Base-by-base conservation (phyloP, 371 early-diverging fungal species). In the Synchytrium microbalum region DNA sequence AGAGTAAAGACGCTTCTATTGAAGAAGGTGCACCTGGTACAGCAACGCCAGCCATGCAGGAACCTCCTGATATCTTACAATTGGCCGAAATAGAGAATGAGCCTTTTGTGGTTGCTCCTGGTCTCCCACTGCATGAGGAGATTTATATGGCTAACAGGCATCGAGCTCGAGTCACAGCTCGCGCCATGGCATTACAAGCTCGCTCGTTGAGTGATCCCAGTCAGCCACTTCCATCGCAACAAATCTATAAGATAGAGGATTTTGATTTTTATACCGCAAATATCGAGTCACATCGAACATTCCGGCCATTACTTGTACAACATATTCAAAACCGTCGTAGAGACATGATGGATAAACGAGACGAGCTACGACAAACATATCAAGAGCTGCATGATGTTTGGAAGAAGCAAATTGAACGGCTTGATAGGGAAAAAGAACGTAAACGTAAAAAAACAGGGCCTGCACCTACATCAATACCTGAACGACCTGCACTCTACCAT, bases 391-490 rank as follows among this genome's bases (percentile, higher is more conserved):
- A 61, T 3, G 54, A 58, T 0, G 46, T 32, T 3, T 70, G 69
- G 66, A 70, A 66, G 38, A 63, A 62, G 33, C 60, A 66, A 32
- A 16, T 61, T 14, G 70, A 66, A 13, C 55, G 59, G 55, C 29
- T 68, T 31, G 73, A 72, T n/a, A 64, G 56, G 24, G 59, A 61
- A 58, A 60, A 57, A 57, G 10, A 51, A 29, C 58, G 58, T 23
- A 23, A 32, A 32, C 27, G 32, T 5, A 38, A 38, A 59, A 33
- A 33, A 31, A 10, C 59, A 10, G 32, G 59, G 8, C 10, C 8
- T 26, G 23, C 27, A 30, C 29, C 33, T 5, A 29, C 10, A 13
- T 33, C 13, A 10, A 3, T 13, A 5, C 19, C 32, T 32, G 23
- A 54, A 38, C 8, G 58, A 54, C 29, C 28, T 54, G 3, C 33